Evolutionary conservation across 805 yeast genomes (phyloP).

Genomic region (Ogataea naganishii): DNA sequence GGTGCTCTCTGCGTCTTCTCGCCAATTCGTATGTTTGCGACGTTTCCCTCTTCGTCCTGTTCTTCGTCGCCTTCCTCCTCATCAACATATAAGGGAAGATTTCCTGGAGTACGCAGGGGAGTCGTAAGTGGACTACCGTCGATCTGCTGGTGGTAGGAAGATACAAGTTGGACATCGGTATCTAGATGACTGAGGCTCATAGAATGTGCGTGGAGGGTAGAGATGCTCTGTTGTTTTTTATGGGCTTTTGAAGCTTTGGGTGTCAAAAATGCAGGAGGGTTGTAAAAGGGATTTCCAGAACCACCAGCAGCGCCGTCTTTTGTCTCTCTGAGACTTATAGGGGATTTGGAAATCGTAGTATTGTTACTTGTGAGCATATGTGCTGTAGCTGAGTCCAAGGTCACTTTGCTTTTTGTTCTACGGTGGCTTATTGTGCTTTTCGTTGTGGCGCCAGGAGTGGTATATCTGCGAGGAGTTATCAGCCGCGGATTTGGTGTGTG

Average conservation of each 20-base stretch:
- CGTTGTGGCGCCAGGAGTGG: conserved; percentile 4
- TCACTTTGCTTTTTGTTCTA: conserved; percentile 13
- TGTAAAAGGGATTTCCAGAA: conserved; percentile 39
- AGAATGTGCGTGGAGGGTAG: conserved; percentile 11
- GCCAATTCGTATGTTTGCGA: too few species aligned
- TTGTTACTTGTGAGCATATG: conserved; percentile 1
- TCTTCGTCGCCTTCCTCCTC: conserved; percentile 6
- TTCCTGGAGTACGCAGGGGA: conserved; percentile 20
- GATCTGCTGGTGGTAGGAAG: conserved; percentile 2
- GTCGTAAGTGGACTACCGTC: conserved; percentile 18
- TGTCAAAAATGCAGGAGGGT: conserved; percentile 34
- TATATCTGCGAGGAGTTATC: conserved; percentile 15
- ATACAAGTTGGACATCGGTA: conserved; percentile 18
- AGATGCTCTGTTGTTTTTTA: conserved; percentile 22
- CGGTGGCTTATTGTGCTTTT: conserved; percentile 6
- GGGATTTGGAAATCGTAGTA: conserved; percentile 22
- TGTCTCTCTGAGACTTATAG: conserved; percentile 11
- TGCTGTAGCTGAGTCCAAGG: conserved; percentile 2
- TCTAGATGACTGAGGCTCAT: conserved; percentile 22
- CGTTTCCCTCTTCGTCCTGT: conserved; percentile 10
- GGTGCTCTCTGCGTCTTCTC: too few species aligned
- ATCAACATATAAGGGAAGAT: conserved; percentile 2
- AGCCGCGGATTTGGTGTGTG: conserved; percentile 1
- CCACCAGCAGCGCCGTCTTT: conserved; percentile 11
- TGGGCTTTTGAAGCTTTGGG: conserved; percentile 27